A percentile compares a stretch with the other conserved stretches of the same genome.
Conservation (phyloP, 176 grass and related monocot genomes). For the Aegilops sharonensis region DNA sequence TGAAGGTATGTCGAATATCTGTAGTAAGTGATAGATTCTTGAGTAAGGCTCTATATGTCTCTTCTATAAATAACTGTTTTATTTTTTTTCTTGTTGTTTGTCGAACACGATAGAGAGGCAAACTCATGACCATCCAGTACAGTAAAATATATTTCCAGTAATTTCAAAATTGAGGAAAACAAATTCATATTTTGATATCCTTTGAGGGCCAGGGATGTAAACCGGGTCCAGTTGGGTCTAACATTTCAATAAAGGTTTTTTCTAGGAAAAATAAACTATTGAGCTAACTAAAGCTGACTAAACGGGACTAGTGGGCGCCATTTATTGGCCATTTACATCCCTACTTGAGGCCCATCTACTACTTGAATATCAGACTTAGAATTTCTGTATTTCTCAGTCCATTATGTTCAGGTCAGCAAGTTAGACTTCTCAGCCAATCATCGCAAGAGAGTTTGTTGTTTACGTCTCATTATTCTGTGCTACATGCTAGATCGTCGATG, state of each 20-base stretch:
- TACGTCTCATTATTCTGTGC: not conserved
- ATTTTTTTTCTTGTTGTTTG: not conserved
- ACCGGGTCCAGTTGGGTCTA: too few species aligned
- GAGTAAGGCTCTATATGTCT: not conserved
- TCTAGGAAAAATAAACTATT: too few species aligned
- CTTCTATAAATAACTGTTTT: not conserved
- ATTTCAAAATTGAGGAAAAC: not conserved
- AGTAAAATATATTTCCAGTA: not conserved
- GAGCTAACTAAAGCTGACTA: too few species aligned
- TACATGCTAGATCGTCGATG: not conserved
- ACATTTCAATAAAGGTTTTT: too few species aligned
- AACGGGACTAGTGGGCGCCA: too few species aligned
- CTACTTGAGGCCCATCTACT: not conserved
- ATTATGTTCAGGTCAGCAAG: not conserved
- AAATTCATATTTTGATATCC: not conserved
- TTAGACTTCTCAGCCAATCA: not conserved
- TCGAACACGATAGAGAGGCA: not conserved
- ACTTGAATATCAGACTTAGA: not conserved
- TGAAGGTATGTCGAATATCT: constrained; percentile 67
- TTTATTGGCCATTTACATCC: too few species aligned
- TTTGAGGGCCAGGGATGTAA: too few species aligned
- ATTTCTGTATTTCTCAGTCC: not conserved
- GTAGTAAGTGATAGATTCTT: not conserved
- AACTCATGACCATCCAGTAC: not conserved
- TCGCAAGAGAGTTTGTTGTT: not conserved